Evolutionary conservation across 2,329 filamentous ascomycete species (phyloP), one percentile per base, ranked within the genome.

Genomic region (Alternaria angustiovoidea): DNA sequence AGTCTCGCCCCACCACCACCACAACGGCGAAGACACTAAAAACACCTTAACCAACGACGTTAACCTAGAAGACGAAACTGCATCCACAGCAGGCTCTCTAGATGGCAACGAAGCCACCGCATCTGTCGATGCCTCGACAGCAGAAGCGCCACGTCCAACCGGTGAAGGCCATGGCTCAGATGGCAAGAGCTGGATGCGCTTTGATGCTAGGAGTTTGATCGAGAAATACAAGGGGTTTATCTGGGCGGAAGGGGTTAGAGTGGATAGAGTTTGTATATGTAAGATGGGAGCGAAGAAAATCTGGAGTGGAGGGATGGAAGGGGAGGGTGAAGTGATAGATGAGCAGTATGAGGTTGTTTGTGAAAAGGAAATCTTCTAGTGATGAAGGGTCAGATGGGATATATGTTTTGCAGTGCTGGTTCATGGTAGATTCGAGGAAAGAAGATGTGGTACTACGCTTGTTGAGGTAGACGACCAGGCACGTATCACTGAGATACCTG

Each of bases 241-340:
- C 0, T 97, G 93, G 92, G 88, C 91, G 68, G 82, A 87, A 54
- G 80, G 87, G 51, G 81, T 94, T 24, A 80, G 82, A 16, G 75
- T 97, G n/a, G 87, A 92, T 57, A 86, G 83, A 59, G 79, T 97
- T 41, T 88, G 89, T 49, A 89, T 97, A 38, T 97, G 93, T 75
- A 88, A 87, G 73, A 97, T 97, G 94, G 93, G 94, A 0, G 93
- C 93, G 9, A 91, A 89, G 82, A 88, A 86, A 68, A 80, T 87
- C 28, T 81, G 85, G 57, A 64, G 63, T 51, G 57, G 7, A 80
- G 43, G 44, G 8, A 4, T 22, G 5, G 57, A 84, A 36, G 79
- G 79, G 1, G 73, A 74, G 20, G 82, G 84, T 2, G 85, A 80
- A 14, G 75, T 83, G 1, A 68, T 86, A 36, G 81, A 81, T 18